Percentiles rank a stretch among this genome's conserved stretches.
Evolutionary conservation across 169 alveolate genomes (phyloP).

Genomic region (Eimeria tenella): DNA sequence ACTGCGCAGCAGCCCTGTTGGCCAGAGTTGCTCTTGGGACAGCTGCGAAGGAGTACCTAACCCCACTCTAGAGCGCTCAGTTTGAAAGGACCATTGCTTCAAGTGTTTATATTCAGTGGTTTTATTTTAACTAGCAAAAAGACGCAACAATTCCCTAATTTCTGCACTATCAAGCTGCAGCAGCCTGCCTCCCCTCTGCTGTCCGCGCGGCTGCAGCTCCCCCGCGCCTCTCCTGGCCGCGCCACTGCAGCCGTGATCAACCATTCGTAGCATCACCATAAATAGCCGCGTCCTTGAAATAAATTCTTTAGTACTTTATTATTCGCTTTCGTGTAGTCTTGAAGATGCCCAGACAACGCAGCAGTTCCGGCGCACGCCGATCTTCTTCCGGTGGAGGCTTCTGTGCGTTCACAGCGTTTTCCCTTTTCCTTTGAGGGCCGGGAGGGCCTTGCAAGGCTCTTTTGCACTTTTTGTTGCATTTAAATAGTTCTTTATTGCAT

Average conservation of each 20-base stretch:
- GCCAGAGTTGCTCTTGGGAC: background rate
- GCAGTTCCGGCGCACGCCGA: conserved; percentile 71
- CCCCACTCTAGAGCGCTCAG: background rate
- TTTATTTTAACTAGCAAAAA: background rate
- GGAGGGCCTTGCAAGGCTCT: background rate
- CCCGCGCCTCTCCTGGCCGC: conserved; percentile 62
- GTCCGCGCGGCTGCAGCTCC: conserved; percentile 68
- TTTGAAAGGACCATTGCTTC: background rate
- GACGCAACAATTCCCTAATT: background rate
- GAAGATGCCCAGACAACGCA: conserved; percentile 70
- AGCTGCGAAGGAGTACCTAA: background rate
- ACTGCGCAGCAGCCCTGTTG: conserved; percentile 36
- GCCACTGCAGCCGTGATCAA: conserved; percentile 16
- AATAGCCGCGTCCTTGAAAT: background rate
- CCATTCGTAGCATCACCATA: background rate
- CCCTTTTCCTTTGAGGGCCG: background rate
- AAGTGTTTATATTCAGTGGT: background rate
- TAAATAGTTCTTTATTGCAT: background rate
- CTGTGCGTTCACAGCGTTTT: conserved; percentile 14
- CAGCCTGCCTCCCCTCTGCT: conserved; percentile 51
- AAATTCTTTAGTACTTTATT: background rate
- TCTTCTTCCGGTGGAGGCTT: conserved; percentile 74
- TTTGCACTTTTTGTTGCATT: background rate
- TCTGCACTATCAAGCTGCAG: background rate
- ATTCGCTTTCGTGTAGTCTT: background rate